phyloP scores from a whole-genome alignment of 2,329 filamentous ascomycete species.

The Fusarium sp. region DNA sequence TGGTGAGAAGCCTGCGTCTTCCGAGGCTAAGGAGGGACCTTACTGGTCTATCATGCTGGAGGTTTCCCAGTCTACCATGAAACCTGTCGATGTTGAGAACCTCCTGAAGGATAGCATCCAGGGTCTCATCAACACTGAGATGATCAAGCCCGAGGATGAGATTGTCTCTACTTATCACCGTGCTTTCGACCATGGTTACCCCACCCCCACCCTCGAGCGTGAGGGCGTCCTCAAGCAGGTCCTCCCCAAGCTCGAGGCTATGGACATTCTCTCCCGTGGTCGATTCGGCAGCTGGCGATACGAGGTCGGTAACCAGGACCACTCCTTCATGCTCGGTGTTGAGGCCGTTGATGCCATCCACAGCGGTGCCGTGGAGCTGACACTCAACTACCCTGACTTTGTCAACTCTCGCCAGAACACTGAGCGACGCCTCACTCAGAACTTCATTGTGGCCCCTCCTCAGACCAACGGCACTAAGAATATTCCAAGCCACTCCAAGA shows the following conservation, averaged over 20 bases:
- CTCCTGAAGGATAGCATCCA: slow-evolving; percentile 91
- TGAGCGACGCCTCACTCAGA: slow-evolving; percentile 56
- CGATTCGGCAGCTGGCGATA: slow-evolving; percentile 99
- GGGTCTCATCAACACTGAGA: slow-evolving; percentile 96
- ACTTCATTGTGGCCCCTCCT: slow-evolving; percentile 51
- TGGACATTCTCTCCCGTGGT: slow-evolving; percentile 94
- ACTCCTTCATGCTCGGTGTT: slow-evolving; percentile 96
- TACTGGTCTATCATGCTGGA: slow-evolving; percentile 99
- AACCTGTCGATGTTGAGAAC: slow-evolving; percentile 88
- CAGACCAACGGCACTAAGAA: slow-evolving; percentile 48
- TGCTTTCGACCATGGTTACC: slow-evolving; percentile 97
- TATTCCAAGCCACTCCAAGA: slow-evolving; percentile 52
- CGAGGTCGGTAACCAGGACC: slow-evolving; percentile 96
- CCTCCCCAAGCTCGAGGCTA: slow-evolving; percentile 88
- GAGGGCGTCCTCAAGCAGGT: slow-evolving; percentile 94
- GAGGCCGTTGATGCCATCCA: slow-evolving; percentile 92
- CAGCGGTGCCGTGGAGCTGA: slow-evolving; percentile 89
- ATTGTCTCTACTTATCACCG: slow-evolving; percentile 99
- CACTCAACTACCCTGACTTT: slow-evolving; percentile 96
- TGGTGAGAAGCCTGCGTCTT: slow-evolving; percentile 80
- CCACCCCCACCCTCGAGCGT: slow-evolving; percentile 92
- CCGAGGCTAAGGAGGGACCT: slow-evolving; percentile 82
- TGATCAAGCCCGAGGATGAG: slow-evolving; percentile 90
- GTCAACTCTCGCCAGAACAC: slow-evolving; percentile 81
- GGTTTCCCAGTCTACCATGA: slow-evolving; percentile 94